Base-by-base conservation (phyloP, 768 basidiomycete species). In the Lepiota venenata region DNA sequence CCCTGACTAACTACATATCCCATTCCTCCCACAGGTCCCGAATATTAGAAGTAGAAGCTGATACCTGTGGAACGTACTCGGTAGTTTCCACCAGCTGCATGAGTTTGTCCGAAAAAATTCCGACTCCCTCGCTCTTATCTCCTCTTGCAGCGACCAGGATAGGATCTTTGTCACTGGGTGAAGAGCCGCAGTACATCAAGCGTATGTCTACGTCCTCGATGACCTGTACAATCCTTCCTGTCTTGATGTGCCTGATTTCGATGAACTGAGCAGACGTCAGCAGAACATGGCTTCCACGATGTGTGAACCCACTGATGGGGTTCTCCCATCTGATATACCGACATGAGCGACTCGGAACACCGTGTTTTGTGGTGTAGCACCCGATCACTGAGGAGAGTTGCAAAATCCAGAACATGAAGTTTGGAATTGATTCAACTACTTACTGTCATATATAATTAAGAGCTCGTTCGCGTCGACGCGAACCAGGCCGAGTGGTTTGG, bases 281-380 rank as follows among this genome's bases (percentile, higher is more conserved):
- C 16, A 93, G 74, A 58, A 93, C 56, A 61, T 90, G 79, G 5
- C 74, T 75, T 8, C 80, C 79, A 12, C 87, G 82, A 42, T 80
- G 68, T 9, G 83, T 79, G 61, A 77, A 93, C 1, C 85, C 74
- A 2, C 69, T 71, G 10, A 84, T 88, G 56, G 76, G 82, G 55
- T 78, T 79, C 70, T 93, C 91, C 91, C 91, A 93, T 54, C 82
- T 84, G 57, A 92, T 79, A 64, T 81, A 91, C 0, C 79, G 76
- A 3, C 72, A 75, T 41, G 76, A 76, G 38, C 88, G 85, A 10
- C 72, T 73, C 2, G 88, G 89, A 1, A 72, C 65, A 2, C 91
- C 91, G 57, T 82, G 75, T 52, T 82, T 85, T 52, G 85, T 80
- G 61, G 91, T 81, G 64, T 87, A 93, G 62, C 82, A 89, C 12